Evolutionary conservation across 169 alveolate species (phyloP).

Genomic region (Plasmodium gonderi): DNA sequence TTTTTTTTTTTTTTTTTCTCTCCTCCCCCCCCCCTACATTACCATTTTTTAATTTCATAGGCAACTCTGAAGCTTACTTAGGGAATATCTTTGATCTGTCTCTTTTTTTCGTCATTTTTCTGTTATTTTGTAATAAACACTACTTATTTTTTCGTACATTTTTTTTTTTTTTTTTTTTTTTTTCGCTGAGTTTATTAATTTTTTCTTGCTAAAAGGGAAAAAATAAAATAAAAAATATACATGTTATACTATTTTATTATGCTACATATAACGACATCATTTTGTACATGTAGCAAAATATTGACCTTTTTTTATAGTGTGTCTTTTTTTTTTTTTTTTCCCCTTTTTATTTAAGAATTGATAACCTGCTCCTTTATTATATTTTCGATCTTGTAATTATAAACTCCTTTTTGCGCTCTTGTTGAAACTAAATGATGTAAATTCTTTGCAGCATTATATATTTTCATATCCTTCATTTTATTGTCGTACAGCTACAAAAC

Average conservation of each 20-base stretch:
- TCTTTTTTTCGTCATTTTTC: background rate
- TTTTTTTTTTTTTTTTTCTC: background rate
- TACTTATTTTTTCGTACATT: background rate
- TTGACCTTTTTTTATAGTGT: background rate
- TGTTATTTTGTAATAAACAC: background rate
- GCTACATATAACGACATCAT: background rate
- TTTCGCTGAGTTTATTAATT: conserved; percentile 8
- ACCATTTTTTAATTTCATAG: conserved; percentile 22
- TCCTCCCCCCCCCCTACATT: background rate
- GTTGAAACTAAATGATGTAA: conserved; percentile 65
- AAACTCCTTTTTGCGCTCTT: conserved; percentile 64
- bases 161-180: background rate
- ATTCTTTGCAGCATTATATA: conserved; percentile 59
- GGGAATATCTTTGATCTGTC: background rate
- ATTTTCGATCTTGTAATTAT: conserved; percentile 65
- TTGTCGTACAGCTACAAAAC: conserved; percentile 22
- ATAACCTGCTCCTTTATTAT: conserved; percentile 56
- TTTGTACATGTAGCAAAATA: background rate
- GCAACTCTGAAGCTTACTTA: conserved; percentile 68
- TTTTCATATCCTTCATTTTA: conserved; percentile 23
- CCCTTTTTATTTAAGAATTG: conserved; percentile 1
- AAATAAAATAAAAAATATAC: background rate
- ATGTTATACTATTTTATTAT: background rate
- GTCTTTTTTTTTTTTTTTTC: background rate
- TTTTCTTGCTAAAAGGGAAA: conserved; percentile 41